Evolutionary conservation across 1,139 yeast genomes (phyloP).

Genomic region (Debaryomyces sp.): DNA sequence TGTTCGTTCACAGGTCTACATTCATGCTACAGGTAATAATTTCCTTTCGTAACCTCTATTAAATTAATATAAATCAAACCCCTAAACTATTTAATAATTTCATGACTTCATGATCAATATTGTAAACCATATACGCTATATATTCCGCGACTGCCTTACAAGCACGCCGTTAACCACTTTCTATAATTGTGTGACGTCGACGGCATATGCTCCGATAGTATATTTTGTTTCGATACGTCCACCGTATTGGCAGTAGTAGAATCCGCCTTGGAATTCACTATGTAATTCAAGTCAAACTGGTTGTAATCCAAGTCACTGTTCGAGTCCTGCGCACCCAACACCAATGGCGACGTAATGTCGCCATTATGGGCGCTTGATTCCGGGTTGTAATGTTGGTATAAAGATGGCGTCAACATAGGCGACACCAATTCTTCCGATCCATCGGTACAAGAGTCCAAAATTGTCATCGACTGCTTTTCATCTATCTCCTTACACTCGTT

Average conservation of each 20-base stretch:
- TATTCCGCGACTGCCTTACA: constrained; percentile 13
- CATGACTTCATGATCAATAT: constrained; percentile 4
- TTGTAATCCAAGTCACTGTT: constrained; percentile 27
- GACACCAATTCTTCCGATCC: constrained; percentile 27
- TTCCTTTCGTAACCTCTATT: constrained; percentile 1
- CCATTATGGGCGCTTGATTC: constrained; percentile 17
- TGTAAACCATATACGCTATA: constrained; percentile 1
- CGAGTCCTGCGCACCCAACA: constrained; percentile 16
- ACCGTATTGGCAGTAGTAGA: constrained; percentile 14
- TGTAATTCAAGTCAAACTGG: constrained; percentile 36
- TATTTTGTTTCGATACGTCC: constrained; percentile 8
- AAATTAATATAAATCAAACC: constrained; percentile 1
- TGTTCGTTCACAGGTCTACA: no score
- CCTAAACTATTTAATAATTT: not conserved
- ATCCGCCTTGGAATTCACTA: constrained; percentile 26
- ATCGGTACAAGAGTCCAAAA: constrained; percentile 10
- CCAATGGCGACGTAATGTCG: constrained; percentile 23
- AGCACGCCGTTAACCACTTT: constrained; percentile 45
- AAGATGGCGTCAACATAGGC: constrained; percentile 40
- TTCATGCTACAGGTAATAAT: not conserved
- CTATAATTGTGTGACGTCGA: constrained; percentile 47
- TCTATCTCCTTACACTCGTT: constrained; percentile 56
- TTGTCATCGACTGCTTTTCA: constrained; percentile 23
- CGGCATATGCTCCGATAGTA: constrained; percentile 21
- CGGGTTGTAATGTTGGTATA: constrained; percentile 29